phyloP scores from a whole-genome alignment of 2,329 filamentous ascomycete genomes.

The Penicillium olsonii region DNA sequence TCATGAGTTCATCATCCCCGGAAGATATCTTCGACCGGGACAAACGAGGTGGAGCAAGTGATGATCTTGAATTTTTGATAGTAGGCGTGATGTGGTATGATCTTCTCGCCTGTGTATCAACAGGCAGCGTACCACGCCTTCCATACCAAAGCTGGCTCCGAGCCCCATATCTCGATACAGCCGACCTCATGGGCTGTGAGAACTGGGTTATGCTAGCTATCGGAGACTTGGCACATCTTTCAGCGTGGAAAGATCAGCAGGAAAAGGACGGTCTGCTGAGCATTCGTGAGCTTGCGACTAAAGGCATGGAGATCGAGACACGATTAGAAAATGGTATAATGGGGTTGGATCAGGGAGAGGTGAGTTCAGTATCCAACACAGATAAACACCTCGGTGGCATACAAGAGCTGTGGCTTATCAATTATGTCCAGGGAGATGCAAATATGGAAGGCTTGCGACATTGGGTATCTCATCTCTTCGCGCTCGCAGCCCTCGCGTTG shows the following conservation, averaged over 20 bases:
- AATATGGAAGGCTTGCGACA: background rate
- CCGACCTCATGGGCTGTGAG: constrained; percentile 9
- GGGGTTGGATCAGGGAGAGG: background rate
- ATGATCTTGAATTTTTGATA: constrained; percentile 3
- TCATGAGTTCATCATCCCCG: constrained; percentile 5
- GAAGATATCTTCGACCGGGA: constrained; percentile 1
- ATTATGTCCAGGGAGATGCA: background rate
- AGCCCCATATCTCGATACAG: constrained; percentile 2
- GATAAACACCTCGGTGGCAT: background rate
- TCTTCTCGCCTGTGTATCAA: constrained; percentile 8
- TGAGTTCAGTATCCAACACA: background rate
- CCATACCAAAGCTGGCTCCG: constrained; percentile 9
- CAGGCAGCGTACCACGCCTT: constrained; percentile 1
- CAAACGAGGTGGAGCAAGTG: background rate
- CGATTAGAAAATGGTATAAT: constrained; percentile 3
- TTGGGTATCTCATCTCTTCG: constrained; percentile 6
- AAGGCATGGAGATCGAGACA: constrained; percentile 2
- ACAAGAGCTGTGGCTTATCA: background rate
- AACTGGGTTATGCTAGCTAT: constrained; percentile 6
- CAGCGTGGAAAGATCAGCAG: constrained; percentile 4
- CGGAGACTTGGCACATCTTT: constrained; percentile 3
- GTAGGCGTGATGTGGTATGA: constrained; percentile 8
- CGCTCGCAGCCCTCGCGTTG: constrained; percentile 1
- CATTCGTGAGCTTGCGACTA: constrained; percentile 6
- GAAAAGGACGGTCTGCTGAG: constrained; percentile 3